Percentiles rank a stretch among this genome's conserved stretches.
Conservation (phyloP, 2,329 filamentous ascomycete genomes). For the Neophaeococcomyces aloes region DNA sequence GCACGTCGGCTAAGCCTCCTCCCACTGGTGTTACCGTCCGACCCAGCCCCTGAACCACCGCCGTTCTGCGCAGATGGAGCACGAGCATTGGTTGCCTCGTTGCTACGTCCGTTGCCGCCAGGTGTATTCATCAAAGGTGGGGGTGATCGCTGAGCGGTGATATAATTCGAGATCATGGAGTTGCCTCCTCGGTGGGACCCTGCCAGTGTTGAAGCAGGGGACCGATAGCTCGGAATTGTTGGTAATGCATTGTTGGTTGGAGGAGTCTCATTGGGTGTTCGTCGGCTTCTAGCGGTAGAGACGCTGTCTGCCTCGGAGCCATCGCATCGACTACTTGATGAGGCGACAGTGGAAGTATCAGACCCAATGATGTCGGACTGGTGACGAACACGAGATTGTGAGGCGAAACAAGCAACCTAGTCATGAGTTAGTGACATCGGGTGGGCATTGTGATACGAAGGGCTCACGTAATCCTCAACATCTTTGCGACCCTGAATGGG, state of each 20-base stretch:
- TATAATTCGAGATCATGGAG: background rate
- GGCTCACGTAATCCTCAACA: background rate
- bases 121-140: background rate
- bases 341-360: background rate
- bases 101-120: background rate
- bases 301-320: background rate
- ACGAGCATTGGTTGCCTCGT: background rate
- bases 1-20: background rate
- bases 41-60: background rate
- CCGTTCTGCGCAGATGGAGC: background rate
- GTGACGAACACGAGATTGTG: background rate
- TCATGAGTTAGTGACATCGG: background rate
- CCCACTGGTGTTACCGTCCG: background rate
- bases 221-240: background rate
- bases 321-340: background rate
- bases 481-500: conserved; percentile 1
- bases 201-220: background rate
- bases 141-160: background rate
- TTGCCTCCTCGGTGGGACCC: background rate
- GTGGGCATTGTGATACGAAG: background rate
- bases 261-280: background rate
- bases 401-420: conserved; percentile 2
- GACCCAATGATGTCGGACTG: background rate
- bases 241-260: background rate
- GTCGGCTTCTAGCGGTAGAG: background rate